Percentiles rank a stretch among this genome's conserved stretches.
Conservation (phyloP, 2,329 filamentous ascomycete genomes). For the Fusarium albosuccineum region DNA sequence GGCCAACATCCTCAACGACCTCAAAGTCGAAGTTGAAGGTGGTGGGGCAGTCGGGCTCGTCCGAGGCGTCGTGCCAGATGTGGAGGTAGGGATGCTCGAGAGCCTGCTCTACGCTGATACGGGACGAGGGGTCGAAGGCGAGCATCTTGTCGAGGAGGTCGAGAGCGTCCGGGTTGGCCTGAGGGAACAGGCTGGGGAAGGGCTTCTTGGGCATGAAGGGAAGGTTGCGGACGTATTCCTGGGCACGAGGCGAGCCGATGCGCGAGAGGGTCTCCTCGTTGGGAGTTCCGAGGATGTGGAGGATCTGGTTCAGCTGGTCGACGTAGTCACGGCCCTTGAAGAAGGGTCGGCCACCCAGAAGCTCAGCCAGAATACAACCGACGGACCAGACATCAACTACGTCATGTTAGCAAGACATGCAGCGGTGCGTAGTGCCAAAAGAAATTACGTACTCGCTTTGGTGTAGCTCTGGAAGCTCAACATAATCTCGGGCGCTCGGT, state of each 20-base stretch:
- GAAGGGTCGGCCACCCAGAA: slow-evolving; percentile 95
- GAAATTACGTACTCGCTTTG: slow-evolving; percentile 90
- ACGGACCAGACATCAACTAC: slow-evolving; percentile 99
- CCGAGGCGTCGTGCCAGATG: slow-evolving; percentile 98
- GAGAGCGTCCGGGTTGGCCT: slow-evolving; percentile 95
- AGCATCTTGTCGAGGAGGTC: slow-evolving; percentile 98
- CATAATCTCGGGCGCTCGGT: slow-evolving; percentile 96
- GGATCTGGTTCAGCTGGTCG: slow-evolving; percentile 98
- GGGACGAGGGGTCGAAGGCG: slow-evolving; percentile 92
- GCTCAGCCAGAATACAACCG: slow-evolving; percentile 95
- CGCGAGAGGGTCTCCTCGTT: slow-evolving; percentile 94
- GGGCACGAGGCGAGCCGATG: slow-evolving; percentile 94
- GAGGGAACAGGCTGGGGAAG: slow-evolving; percentile 89
- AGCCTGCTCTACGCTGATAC: slow-evolving; percentile 94
- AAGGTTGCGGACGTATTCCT: slow-evolving; percentile 98
- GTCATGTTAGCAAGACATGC: slow-evolving; percentile 25
- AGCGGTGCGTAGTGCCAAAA: background rate
- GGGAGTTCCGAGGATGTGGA: slow-evolving; percentile 96
- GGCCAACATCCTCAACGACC: slow-evolving; percentile 91
- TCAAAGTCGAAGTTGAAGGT: slow-evolving; percentile 99
- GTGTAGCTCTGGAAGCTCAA: slow-evolving; percentile 99
- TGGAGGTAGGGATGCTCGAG: slow-evolving; percentile 96
- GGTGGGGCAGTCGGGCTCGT: slow-evolving; percentile 92
- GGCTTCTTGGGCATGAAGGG: slow-evolving; percentile 94
- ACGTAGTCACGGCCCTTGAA: slow-evolving; percentile 99